Evolutionary conservation across 345 rosid genomes (phyloP).

Genomic region (Murraya paniculata): DNA sequence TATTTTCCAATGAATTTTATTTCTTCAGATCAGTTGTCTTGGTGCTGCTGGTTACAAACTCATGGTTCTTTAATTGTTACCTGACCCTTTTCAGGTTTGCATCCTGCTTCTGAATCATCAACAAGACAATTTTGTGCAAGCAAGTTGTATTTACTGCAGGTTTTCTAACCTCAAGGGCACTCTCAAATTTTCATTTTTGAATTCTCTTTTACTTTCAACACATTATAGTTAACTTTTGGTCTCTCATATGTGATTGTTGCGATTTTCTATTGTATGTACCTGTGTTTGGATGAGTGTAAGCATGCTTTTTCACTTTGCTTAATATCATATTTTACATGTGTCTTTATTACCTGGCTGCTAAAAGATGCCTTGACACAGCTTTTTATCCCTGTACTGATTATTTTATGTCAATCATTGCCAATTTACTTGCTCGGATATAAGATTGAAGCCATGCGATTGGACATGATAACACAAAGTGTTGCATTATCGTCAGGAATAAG

Average conservation of each 20-base stretch:
- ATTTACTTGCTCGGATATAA: background rate
- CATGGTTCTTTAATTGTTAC: background rate
- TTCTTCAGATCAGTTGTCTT: background rate
- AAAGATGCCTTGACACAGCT: background rate
- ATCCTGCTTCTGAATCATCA: background rate
- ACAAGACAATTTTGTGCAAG: background rate
- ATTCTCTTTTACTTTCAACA: background rate
- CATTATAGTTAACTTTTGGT: background rate
- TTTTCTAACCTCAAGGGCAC: background rate
- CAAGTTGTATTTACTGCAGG: background rate
- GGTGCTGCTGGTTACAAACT: background rate
- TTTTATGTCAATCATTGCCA: background rate
- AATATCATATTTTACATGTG: background rate
- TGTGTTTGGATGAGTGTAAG: background rate
- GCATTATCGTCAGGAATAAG: background rate
- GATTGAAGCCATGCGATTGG: background rate
- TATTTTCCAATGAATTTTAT: background rate
- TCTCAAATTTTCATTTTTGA: background rate
- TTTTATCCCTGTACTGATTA: background rate
- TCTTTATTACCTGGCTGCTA: background rate
- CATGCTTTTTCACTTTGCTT: background rate
- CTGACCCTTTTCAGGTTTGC: background rate
- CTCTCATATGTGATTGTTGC: background rate
- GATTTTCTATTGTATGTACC: background rate
- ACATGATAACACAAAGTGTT: background rate